Base-by-base conservation (phyloP, 2,329 filamentous ascomycete species). In the Beauveria brongniartii region DNA sequence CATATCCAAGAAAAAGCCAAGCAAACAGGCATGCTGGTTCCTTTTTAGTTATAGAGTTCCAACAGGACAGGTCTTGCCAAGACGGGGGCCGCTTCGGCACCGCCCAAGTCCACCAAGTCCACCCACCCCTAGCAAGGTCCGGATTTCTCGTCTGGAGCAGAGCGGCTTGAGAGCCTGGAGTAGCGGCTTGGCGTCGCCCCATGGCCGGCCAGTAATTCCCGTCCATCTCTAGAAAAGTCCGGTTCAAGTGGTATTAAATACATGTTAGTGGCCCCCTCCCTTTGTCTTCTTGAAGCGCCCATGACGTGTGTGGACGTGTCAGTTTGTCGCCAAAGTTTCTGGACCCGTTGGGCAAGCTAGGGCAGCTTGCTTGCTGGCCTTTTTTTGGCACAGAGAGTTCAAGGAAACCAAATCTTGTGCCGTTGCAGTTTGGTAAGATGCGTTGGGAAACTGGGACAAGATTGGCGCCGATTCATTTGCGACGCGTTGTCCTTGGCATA, bases 131-230 rank as follows among this genome's bases (percentile, higher is more conserved):
- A n/a, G n/a, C 26, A 59, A 59, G 37, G 37, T 30, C 56, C 56
- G 47, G 28, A 50, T 24, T 58, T 10, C 37, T 37, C 16, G 5
- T 22, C 40, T 55, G 46, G 44, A 57, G 28, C 16, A 40, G 24
- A 28, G 18, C 34, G 56, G 56, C 56, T 52, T 34, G 56, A 57
- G 46, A 57, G 55, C 30, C 20, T 50, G 56, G 46, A 52, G 56
- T 59, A 34, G 56, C 20, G 57, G 24, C 57, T 59, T 59, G 57
- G 48, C 48, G 48, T 5, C n/a, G 57, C 57, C 48, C 56, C 24
- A n/a, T 34, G 24, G 18, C 56, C 30, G 47, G 57, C 57, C 57
- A 59, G 48, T 53, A 8, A 14, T 14, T n/a, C 48, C 14, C 8
- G 40, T 18, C n/a, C 9, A 9, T 53, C 47, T 34, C 16, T 41